These are phyloP conservation scores for Citrus unshiu DNA, from an alignment of 345 rosid genomes.

Conservation along the genomic window DNA sequence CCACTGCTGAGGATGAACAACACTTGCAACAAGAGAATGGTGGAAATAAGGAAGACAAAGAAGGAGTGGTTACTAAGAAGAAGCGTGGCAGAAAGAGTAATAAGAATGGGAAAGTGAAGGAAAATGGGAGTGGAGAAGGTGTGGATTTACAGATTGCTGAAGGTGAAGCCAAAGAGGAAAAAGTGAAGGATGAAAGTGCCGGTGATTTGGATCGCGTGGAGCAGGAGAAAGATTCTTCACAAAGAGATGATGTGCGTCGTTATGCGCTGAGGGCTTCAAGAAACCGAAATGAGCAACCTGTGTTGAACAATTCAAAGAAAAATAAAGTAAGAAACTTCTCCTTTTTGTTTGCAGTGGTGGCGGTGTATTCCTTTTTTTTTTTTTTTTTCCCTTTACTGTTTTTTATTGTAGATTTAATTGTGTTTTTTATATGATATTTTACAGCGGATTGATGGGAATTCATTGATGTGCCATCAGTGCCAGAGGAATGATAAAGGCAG, in stretches of 20 bases:
- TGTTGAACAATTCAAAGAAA: background rate
- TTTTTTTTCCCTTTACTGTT: background rate
- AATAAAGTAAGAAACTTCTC: background rate
- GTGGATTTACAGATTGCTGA: background rate
- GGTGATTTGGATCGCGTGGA: background rate
- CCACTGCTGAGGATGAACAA: background rate
- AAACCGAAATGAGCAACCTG: background rate
- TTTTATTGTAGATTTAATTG: background rate
- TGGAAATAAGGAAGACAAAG: background rate
- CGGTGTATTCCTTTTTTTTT: background rate
- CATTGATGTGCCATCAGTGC: constrained; percentile 63
- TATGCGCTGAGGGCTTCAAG: background rate
- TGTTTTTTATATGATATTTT: background rate
- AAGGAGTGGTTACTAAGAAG: background rate
- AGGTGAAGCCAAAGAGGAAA: background rate
- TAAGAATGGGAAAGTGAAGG: background rate
- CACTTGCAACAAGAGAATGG: background rate
- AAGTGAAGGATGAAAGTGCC: background rate
- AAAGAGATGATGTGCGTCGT: background rate
- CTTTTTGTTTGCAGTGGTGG: background rate
- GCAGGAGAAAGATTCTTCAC: background rate
- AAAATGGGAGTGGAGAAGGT: background rate
- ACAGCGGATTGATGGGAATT: constrained; percentile 15
- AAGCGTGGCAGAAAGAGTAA: background rate
- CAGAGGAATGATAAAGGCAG: constrained; percentile 47